Percentiles rank a stretch among this genome's conserved stretches.
Conservation (phyloP, 768 basidiomycete genomes). For the Tricholoma flavovirens region DNA sequence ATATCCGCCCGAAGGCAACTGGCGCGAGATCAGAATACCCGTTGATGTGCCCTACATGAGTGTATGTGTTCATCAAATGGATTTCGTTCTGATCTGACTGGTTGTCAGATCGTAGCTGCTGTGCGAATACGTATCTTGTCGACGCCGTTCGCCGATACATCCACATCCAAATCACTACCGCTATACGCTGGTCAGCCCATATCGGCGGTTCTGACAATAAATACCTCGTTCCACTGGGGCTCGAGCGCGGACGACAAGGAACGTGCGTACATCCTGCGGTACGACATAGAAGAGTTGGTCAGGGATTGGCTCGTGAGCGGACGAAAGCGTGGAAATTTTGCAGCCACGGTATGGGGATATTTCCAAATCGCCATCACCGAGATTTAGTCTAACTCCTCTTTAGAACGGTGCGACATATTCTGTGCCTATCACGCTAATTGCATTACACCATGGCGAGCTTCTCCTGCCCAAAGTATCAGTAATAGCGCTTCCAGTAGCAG, state of each 20-base stretch:
- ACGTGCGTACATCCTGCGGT: slow-evolving; percentile 55
- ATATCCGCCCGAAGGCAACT: slow-evolving; percentile 37
- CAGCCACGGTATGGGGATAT: slow-evolving; percentile 50
- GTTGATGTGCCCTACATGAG: slow-evolving; percentile 82
- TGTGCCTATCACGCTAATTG: slow-evolving; percentile 72
- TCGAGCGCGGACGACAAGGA: slow-evolving; percentile 34
- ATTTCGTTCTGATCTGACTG: slow-evolving; percentile 1
- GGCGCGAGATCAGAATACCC: slow-evolving; percentile 77
- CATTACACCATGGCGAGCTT: slow-evolving; percentile 79
- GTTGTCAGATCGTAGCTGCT: slow-evolving; percentile 58
- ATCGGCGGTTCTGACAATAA: slow-evolving; percentile 57
- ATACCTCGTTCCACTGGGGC: slow-evolving; percentile 77
- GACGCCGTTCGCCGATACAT: slow-evolving; percentile 34
- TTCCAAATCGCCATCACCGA: background rate
- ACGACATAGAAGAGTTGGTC: slow-evolving; percentile 75
- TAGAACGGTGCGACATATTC: slow-evolving; percentile 60
- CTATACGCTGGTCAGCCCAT: slow-evolving; percentile 88
- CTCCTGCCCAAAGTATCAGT: slow-evolving; percentile 69
- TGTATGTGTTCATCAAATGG: slow-evolving; percentile 39
- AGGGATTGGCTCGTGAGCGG: slow-evolving; percentile 91
- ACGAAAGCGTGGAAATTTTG: slow-evolving; percentile 77
- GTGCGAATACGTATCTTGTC: slow-evolving; percentile 45
- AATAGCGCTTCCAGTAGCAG: slow-evolving; percentile 48
- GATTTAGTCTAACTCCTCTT: background rate
- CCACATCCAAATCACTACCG: slow-evolving; percentile 26